Conservation (phyloP, 352 stramenopile genomes). For the Elongisporangium prolatum region DNA sequence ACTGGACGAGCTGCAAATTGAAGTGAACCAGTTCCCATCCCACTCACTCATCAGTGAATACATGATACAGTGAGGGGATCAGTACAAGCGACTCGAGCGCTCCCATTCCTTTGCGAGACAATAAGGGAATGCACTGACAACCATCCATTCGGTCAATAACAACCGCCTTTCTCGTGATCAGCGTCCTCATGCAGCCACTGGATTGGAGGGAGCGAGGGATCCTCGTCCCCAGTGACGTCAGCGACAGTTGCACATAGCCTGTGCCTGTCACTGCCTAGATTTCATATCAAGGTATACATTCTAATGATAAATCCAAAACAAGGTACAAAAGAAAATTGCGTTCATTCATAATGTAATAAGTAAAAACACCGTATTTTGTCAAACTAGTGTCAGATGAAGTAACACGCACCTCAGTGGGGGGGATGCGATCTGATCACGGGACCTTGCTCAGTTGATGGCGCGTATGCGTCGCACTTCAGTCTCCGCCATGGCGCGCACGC, state of each 20-base stretch:
- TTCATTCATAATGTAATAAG: too few relatives aligned
- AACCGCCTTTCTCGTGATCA: not conserved
- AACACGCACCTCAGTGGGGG: not conserved
- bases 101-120: too few relatives aligned
- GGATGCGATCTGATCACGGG: not conserved
- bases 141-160: not conserved
- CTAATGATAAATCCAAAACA: not conserved
- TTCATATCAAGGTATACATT: not conserved
- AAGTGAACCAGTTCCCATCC: not conserved
- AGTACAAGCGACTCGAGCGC: not conserved
- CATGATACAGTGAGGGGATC: too few relatives aligned
- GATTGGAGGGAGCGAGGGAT: not conserved
- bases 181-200: not conserved
- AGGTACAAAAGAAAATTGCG: too few relatives aligned
- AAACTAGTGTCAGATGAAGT: not conserved
- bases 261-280: not conserved
- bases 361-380: too few relatives aligned
- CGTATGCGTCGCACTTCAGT: not conserved
- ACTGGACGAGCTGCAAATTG: too few relatives aligned
- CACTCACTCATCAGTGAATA: not conserved
- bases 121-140: not conserved
- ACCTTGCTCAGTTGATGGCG: not conserved
- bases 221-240: not conserved
- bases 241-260: not conserved
- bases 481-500: not conserved